These are phyloP conservation scores for Aspergillus versicolor DNA, from an alignment of 2,329 filamentous ascomycete genomes.

Conservation along the genomic window DNA sequence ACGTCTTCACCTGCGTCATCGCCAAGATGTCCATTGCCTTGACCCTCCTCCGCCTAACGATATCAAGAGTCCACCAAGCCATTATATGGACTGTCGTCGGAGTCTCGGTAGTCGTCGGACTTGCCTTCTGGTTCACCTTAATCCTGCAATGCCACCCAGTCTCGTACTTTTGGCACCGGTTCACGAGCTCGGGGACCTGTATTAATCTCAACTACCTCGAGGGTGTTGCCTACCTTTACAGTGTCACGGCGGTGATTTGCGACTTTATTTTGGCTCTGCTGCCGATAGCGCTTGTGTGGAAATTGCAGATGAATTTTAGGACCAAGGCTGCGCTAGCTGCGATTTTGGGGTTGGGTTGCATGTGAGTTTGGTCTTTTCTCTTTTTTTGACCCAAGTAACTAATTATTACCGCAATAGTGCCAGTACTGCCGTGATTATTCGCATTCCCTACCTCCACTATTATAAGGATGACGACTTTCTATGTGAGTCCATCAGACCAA, in stretches of 20 bases:
- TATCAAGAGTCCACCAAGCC: neutral
- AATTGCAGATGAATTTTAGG: neutral
- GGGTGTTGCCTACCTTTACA: neutral
- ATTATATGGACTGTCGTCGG: neutral
- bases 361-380: neutral
- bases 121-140: neutral
- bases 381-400: no score
- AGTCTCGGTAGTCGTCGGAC: neutral
- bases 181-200: neutral
- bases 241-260: neutral
- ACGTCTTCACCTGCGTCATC: neutral
- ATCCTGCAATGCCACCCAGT: neutral
- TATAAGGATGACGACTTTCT: neutral
- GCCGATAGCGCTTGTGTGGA: neutral
- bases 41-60: neutral
- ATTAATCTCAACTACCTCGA: neutral
- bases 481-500: neutral
- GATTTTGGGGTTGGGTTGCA: neutral
- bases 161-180: neutral
- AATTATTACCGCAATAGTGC: neutral
- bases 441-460: neutral
- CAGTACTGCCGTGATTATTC: neutral
- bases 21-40: neutral
- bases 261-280: neutral
- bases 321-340: neutral